A percentile compares a stretch with the other conserved stretches of the same genome.
phyloP scores from a whole-genome alignment of 1,139 yeast species.

The Candida neerlandica region DNA sequence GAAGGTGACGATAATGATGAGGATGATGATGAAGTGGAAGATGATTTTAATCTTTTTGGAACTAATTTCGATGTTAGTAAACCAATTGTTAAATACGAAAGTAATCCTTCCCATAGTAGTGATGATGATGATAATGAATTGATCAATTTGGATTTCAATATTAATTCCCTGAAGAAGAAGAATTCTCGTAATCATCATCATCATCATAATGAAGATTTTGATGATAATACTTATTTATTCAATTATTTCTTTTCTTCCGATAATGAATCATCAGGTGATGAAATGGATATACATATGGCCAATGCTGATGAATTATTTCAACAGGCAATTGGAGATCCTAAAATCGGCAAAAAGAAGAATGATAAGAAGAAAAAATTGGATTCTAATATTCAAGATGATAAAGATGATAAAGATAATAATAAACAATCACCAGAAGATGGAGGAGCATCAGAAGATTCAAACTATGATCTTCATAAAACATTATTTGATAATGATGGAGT shows the following conservation, averaged over 20 bases:
- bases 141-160: slow-evolving; percentile 27
- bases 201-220: slow-evolving; percentile 41
- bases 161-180: slow-evolving; percentile 20
- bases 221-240: slow-evolving; percentile 57
- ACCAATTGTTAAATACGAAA: slow-evolving; percentile 34
- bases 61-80: slow-evolving; percentile 21
- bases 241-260: slow-evolving; percentile 55
- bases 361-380: not conserved
- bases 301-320: slow-evolving; percentile 18
- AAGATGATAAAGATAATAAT: no score
- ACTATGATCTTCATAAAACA: not conserved
- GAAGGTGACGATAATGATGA: slow-evolving; percentile 14
- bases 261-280: slow-evolving; percentile 34
- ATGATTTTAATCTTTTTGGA: slow-evolving; percentile 25
- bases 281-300: slow-evolving; percentile 14
- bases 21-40: slow-evolving; percentile 12
- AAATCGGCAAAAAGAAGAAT: slow-evolving; percentile 7
- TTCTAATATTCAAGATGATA: no score
- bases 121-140: slow-evolving; percentile 33
- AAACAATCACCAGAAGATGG: slow-evolving; percentile 6
- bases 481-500: slow-evolving; percentile 7
- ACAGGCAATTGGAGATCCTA: slow-evolving; percentile 26
- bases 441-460: not conserved
- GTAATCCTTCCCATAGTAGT: slow-evolving; percentile 24
- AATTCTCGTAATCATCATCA: slow-evolving; percentile 11